A percentile compares a stretch with the other conserved stretches of the same genome.
phyloP scores from a whole-genome alignment of 805 yeast species.

The Metschnikowia peoriensis region DNA sequence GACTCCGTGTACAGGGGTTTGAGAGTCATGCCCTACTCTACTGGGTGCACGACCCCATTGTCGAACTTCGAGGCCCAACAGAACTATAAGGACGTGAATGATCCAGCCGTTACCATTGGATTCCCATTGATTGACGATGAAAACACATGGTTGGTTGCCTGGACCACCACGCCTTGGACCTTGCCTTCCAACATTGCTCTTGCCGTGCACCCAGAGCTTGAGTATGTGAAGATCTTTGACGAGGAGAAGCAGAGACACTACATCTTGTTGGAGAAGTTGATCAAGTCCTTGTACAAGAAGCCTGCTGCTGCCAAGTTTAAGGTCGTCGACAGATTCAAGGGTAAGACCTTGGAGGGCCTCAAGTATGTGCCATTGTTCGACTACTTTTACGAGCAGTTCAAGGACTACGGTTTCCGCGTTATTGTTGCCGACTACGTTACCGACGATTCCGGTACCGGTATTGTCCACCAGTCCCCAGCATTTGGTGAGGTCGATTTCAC shows the following conservation, averaged over 20 bases:
- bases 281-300: conserved; percentile 87
- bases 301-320: conserved; percentile 87
- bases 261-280: conserved; percentile 79
- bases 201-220: conserved; percentile 88
- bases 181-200: conserved; percentile 90
- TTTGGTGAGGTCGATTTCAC: conserved; percentile 98
- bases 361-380: conserved; percentile 82
- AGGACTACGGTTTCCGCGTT: conserved; percentile 79
- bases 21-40: conserved; percentile 98
- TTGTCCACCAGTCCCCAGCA: conserved; percentile 97
- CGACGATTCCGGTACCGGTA: conserved; percentile 96
- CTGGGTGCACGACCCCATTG: conserved; percentile 94
- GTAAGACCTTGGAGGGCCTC: conserved; percentile 74
- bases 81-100: conserved; percentile 94
- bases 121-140: conserved; percentile 81
- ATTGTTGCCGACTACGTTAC: conserved; percentile 82
- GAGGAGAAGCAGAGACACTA: conserved; percentile 80
- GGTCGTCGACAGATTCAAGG: conserved; percentile 75
- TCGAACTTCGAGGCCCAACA: conserved; percentile 98
- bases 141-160: conserved; percentile 82
- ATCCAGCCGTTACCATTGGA: conserved; percentile 93
- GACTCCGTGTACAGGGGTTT: conserved; percentile 90
- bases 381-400: conserved; percentile 73
- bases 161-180: conserved; percentile 99
- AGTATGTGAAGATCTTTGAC: conserved; percentile 88